Evolutionary conservation across 2,329 filamentous ascomycete genomes (phyloP), one percentile per base, ranked within the genome.

Genomic region (Lachnellula occidentalis): DNA sequence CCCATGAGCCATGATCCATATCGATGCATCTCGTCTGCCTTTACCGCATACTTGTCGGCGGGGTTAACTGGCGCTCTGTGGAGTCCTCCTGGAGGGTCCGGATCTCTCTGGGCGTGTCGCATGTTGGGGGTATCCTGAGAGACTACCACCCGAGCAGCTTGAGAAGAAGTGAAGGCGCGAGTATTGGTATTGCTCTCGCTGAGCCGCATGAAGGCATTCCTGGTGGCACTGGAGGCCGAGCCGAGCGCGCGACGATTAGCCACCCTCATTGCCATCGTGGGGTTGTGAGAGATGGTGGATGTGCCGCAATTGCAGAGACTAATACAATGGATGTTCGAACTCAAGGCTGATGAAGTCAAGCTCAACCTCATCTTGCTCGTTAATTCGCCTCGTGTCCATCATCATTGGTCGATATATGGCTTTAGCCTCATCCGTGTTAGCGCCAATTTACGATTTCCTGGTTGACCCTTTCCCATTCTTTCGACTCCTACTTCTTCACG

Each of bases 1-100:
- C 91, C 92, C 83, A 99, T 92, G 68, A 99, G 77, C 82, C 96
- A 99, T 70, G 95, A 85, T 68, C 94, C 94, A 71, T 99, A 99
- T 68, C 85, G 87, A 79, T 99, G 94, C 70, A 97, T 79, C 70
- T 86, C 82, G 63, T 95, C 88, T 64, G 88, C 83, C 77, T 92
- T 94, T 70, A 88, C 86, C 71, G 87, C 80, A 75, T 91, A 95
- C 75, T 94, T 95, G 80, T 97, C 94, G 72, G 89, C 82, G 36
- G 92, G 92, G 75, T 97, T 96, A 67, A 96, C 81, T 66, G 95
- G 76, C 55, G 91, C 88, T 21, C 78, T 87, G 69, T 88, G 83
- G 61, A 96, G 82, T 63, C 82, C 79, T 64, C 83, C 84, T 34
- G 58, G 58, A 43, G 51, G 36, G 58, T 66, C 66, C 45, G 67